Base-by-base conservation (phyloP, 1,139 yeast species). In the Pichia sp. region DNA sequence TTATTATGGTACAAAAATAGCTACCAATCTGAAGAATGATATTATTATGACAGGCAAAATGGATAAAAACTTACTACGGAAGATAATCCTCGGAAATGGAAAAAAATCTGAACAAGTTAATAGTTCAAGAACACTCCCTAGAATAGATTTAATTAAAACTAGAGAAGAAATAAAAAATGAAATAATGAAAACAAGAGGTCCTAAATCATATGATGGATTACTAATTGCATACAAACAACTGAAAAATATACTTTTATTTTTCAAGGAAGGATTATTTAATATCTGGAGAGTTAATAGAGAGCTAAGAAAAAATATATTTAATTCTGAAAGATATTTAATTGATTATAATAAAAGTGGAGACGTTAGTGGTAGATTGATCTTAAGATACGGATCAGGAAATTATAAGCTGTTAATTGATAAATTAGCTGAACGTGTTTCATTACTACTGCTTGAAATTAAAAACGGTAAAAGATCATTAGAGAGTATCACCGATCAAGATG, bases 241-340 rank as follows among this genome's bases (percentile, higher is more conserved):
- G 23, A 57, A 56, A 25, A 52, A 46, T 34, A 58, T 60, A 27
- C 49, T 64, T 32, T 54, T 56, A 3, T 81, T 81, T 60, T 80
- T 79, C 63, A 75, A 74, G 52, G 57, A 62, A 0, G 87, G 86
- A 1, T 68, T 79, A 2, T 55, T 60, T 15, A 77, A 76, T 55
- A 74, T 79, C 1, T 79, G 82, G 80, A 64, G 67, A 41, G 70
- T 74, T 42, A 59, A 58, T 37, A 47, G 52, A n/a, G 43, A 46
- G 2, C 47, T 63, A n/a, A 36, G 50, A 3, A 47, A 47, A n/a
- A 42, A 48, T 2, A 39, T 61, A 1, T 60, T 56, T 37, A 47
- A 51, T 37, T 49, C 55, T 4, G 55, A 58, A 22, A 59, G 48
- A 20, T 62, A 54, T 34, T 23, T 63, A 9, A 38, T 56, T 27